Base-by-base conservation (phyloP, 2,329 filamentous ascomycete species). In the Neocucurbitaria cava region DNA sequence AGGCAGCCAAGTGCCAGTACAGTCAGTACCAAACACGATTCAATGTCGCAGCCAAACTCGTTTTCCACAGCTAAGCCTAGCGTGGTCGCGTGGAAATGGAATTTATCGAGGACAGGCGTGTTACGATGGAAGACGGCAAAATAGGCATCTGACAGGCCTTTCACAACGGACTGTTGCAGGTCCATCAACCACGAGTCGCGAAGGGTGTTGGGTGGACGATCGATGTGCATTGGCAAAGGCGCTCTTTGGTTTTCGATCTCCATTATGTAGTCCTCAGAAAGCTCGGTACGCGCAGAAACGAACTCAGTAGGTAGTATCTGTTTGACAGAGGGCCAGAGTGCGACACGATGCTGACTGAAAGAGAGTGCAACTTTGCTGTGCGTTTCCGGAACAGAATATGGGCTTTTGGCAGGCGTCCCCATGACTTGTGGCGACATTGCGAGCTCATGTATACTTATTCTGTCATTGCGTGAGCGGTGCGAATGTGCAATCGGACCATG, bases 61-160 rank as follows among this genome's bases (percentile, higher is more conserved):
- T 76, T 81, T 56, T 82, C 79, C 43, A 83, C 76, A 2, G 79
- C 82, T 3, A 76, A 65, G 10, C 78, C 77, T 5, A 84, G 75
- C 0, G 81, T 84, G 56, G 76, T 80, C 1, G 81, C 76, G 60
- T 80, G 81, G 64, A 82, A 84, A 49, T 81, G 78, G 17, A 77
- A 77, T 52, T 81, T 80, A 58, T 85, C 82, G 46, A 85, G 77
- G 20, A 83, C 77, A 0, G 82, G 82, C 15, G 79, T 83, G 24
- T 77, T 82, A 0, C 81, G 80, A 59, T 84, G 82, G 59, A 84
- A 84, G 0, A 82, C 81, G n/a, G 78, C 74, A 62, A 84, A 84
- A 55, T 82, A 84, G 0, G 79, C 79, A 68, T 83, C 80, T 8
- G 80, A 78, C n/a, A 85, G 73, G 0, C 80, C 80, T 56, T 81